Evolutionary conservation across 129 eudicot species (phyloP), one percentile per base, ranked within the genome.

Genomic region (Sambucus nigra): DNA sequence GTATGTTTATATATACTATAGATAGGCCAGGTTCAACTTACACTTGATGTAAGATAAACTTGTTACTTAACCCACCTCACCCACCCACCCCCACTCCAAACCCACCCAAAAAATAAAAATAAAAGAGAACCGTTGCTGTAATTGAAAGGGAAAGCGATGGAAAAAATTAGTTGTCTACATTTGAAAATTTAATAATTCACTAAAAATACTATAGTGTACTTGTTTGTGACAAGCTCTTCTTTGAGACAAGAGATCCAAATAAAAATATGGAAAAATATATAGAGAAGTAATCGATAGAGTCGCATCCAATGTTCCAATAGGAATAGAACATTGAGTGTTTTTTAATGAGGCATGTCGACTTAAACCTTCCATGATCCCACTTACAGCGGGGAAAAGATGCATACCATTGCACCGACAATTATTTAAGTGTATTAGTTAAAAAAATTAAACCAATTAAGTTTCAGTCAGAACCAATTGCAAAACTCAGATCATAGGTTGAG

Each of bases 291-390:
- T 92, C 7, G 91, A 59, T 38, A 92, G 70, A 58, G 86, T 83
- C 62, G 99, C 94, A 1, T 94, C 91, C 59, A 92, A 50, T 38
- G 99, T 92, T 60, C 99, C 99, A 49, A 86, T 42, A 53, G 99
- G 99, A 47, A 92, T 92, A 35, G 99, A 92, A 39, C 94, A 91
- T 60, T 92, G 99, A 46, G 99, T 92, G 75, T 92, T 96, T 76
- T 86, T 92, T 51, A 92, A 64, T 12, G 94, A 86, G 56, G 94
- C 83, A 33, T 96, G 86, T 21, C 99, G 99, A 55, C 86, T 92
- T 28, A 96, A 92, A 65, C 99, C 99, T 21, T 96, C 99, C 99
- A 92, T 92, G 54, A 92, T 92, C 71, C 99, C 99, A 5, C 96
- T 92, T 32, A 92, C 99, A 67, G 99, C 99, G 55, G 99, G 99